phyloP scores from a whole-genome alignment of 73 alveolate genomes.

The Tetrahymena thermophila region DNA sequence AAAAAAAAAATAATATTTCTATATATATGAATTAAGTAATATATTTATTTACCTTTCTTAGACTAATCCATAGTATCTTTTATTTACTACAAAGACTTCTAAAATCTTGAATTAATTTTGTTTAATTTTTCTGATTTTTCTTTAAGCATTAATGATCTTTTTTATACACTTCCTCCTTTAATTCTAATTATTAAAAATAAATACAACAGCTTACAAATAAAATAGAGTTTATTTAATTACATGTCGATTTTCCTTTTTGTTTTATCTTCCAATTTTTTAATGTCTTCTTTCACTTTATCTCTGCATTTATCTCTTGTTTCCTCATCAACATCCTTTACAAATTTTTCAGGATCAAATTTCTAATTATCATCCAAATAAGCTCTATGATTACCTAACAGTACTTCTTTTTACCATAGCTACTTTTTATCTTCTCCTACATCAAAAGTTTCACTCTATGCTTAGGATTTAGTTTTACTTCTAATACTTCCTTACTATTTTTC shows the following conservation, averaged over 20 bases:
- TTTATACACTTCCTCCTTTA: not conserved
- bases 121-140: not conserved
- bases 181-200: not conserved
- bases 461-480: not conserved
- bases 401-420: not conserved
- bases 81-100: not conserved
- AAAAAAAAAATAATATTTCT: not conserved
- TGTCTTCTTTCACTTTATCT: not conserved
- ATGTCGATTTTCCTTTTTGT: not conserved
- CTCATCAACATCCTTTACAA: not conserved
- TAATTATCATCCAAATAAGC: not conserved
- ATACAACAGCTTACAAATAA: not conserved
- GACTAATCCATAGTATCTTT: not conserved
- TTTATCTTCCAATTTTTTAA: not conserved
- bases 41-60: not conserved
- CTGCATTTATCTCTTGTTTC: not conserved
- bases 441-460: not conserved
- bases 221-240: not conserved
- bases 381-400: not conserved
- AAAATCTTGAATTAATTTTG: not conserved
- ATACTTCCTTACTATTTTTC: not conserved
- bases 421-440: not conserved
- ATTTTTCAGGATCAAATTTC: not conserved
- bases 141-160: not conserved
- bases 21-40: not conserved